Evolutionary conservation across 1,284 basidiomycete species (phyloP), one percentile per base, ranked within the genome.

Genomic region (Takashimella koratensis): DNA sequence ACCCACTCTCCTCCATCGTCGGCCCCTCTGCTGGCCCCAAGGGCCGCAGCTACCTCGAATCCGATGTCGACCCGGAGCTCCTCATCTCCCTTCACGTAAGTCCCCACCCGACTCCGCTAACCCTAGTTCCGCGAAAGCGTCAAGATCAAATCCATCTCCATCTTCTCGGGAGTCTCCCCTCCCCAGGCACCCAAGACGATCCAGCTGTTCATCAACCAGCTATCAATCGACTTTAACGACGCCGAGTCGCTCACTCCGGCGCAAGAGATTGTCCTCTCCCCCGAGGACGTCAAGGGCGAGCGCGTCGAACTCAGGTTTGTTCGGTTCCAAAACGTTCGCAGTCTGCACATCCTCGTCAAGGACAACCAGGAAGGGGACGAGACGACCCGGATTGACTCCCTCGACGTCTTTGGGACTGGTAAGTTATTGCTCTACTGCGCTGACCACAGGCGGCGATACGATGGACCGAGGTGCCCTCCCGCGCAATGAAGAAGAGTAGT

Each of bases 41-140:
- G 51, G 77, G 76, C 8, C 65, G 65, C 82, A 87, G 74, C 30
- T 87, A 83, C 70, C 79, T 92, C 55, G 80, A 86, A 60, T 88
- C 86, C 65, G 88, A 91, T 67, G 84, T 82, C 2, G 90, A 92
- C 67, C 60, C 74, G 6, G 88, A 88, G 66, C 85, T 92, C 16
- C 77, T 90, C 24, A 65, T 90, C 51, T 86, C 79, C 58, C 80
- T 90, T 51, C 79, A 81, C 21, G 87, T 87, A 67, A 65, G 83
- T 79, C 11, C 21, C 5, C 5, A 20, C 16, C n/a, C 21, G n/a
- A 36, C 36, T 24, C 26, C 42, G 30, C 46, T 53, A 53, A 50
- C 51, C 47, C 11, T 43, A 88, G 86, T 91, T 91, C 79, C 87
- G 87, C 70, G 87, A 89, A 74, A 77, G 83, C 25, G 87, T 90